phyloP scores from a whole-genome alignment of 805 yeast genomes.

The Pichia rugopelliculosa region DNA sequence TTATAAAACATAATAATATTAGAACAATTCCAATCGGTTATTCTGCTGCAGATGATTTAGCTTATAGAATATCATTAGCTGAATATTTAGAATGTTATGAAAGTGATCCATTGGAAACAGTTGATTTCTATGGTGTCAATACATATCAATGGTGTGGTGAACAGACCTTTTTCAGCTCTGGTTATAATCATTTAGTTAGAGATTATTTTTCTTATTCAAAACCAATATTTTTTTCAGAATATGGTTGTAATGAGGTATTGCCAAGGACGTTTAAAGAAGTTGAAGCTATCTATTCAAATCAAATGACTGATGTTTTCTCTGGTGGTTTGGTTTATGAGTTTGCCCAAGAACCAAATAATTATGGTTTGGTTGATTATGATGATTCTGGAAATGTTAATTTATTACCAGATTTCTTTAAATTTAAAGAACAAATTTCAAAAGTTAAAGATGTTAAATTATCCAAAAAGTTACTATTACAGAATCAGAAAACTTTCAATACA shows the following conservation, averaged over 20 bases:
- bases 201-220: slow-evolving; percentile 62
- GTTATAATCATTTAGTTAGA: slow-evolving; percentile 57
- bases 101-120: slow-evolving; percentile 40
- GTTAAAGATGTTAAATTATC: slow-evolving; percentile 23
- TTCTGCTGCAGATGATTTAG: slow-evolving; percentile 91
- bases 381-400: slow-evolving; percentile 36
- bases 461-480: slow-evolving; percentile 15
- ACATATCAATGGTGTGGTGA: slow-evolving; percentile 85
- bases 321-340: slow-evolving; percentile 85
- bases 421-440: slow-evolving; percentile 37
- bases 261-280: slow-evolving; percentile 81
- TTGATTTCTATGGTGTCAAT: slow-evolving; percentile 79
- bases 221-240: slow-evolving; percentile 87
- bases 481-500: slow-evolving; percentile 9
- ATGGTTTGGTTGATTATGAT: slow-evolving; percentile 58
- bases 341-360: slow-evolving; percentile 70
- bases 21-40: slow-evolving; percentile 85
- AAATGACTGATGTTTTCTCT: slow-evolving; percentile 69
- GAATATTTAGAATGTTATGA: slow-evolving; percentile 73
- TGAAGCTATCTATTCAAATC: slow-evolving; percentile 54
- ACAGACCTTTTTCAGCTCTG: slow-evolving; percentile 75
- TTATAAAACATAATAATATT: slow-evolving; percentile 48
- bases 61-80: slow-evolving; percentile 68
- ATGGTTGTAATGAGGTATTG: slow-evolving; percentile 76
- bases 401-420: slow-evolving; percentile 36